phyloP scores from a whole-genome alignment of 192 early-diverging fungal species.

The Podila epicladia region DNA sequence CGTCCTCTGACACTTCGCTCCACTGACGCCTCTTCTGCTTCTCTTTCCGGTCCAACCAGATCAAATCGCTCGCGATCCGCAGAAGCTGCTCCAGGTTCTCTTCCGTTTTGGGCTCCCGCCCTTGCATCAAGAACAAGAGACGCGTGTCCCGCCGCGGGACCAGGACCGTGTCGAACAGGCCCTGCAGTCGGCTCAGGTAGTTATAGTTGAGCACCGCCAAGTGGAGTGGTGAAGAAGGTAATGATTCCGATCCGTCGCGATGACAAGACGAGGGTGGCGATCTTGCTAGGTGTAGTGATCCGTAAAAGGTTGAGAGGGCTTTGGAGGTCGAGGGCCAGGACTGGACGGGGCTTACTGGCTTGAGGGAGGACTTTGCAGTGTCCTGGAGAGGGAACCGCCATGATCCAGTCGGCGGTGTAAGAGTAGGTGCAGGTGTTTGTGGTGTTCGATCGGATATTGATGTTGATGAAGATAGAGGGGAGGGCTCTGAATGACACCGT shows the following conservation, averaged over 20 bases:
- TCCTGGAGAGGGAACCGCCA: constrained; percentile 14
- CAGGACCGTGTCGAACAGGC: constrained; percentile 11
- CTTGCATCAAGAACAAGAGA: constrained; percentile 28
- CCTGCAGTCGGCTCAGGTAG: constrained; percentile 21
- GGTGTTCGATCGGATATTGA: background rate
- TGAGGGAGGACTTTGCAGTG: no score
- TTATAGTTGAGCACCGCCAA: constrained; percentile 12
- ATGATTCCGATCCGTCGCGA: background rate
- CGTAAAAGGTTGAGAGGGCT: constrained; percentile 25
- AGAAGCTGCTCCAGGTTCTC: constrained; percentile 28
- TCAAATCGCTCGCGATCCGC: constrained; percentile 26
- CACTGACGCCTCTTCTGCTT: constrained; percentile 1
- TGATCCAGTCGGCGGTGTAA: background rate
- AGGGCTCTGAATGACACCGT: no score
- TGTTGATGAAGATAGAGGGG: background rate
- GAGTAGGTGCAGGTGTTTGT: background rate
- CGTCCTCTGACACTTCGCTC: no score
- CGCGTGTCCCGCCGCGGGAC: constrained; percentile 27
- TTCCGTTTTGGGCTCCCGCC: constrained; percentile 17
- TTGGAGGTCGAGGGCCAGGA: constrained; percentile 26
- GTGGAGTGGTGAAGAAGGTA: background rate
- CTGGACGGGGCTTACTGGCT: background rate
- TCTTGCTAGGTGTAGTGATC: background rate
- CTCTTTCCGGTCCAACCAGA: constrained; percentile 44
- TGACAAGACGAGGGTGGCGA: background rate